A percentile compares a stretch with the other conserved stretches of the same genome.
These are phyloP conservation scores for Xylariales sp. DNA, from an alignment of 2,329 filamentous ascomycete species.

Conservation along the genomic window DNA sequence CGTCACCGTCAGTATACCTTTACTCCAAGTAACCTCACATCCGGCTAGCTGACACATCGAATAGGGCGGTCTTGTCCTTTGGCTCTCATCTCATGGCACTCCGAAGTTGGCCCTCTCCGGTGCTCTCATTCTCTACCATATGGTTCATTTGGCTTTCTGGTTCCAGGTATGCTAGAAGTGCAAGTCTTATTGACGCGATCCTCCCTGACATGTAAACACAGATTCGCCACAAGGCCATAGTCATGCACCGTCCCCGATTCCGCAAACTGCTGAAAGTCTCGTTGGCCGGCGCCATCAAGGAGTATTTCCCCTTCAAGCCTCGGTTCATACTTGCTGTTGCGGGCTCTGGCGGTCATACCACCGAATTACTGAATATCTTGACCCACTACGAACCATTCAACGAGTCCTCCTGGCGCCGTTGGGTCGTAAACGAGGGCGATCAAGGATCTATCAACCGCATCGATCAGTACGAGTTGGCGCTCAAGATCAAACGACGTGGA, in stretches of 20 bases:
- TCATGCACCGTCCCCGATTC: neutral
- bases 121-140: no score
- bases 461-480: constrained; percentile 42
- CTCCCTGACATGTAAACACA: no score
- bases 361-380: constrained; percentile 89
- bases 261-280: neutral
- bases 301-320: neutral
- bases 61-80: no score
- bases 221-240: neutral
- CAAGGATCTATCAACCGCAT: constrained; percentile 64
- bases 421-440: constrained; percentile 76
- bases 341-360: constrained; percentile 89
- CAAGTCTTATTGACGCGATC: no score
- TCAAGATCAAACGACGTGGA: neutral
- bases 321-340: constrained; percentile 61
- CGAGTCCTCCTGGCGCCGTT: constrained; percentile 60
- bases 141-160: no score
- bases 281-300: neutral
- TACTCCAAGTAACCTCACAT: no score
- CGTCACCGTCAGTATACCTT: no score
- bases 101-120: no score
- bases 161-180: no score
- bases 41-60: no score
- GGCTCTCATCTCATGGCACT: no score
- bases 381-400: constrained; percentile 1